Evolutionary conservation across 345 rosid species (phyloP), one percentile per base, ranked within the genome.

Genomic region (Physaria fendleri): DNA sequence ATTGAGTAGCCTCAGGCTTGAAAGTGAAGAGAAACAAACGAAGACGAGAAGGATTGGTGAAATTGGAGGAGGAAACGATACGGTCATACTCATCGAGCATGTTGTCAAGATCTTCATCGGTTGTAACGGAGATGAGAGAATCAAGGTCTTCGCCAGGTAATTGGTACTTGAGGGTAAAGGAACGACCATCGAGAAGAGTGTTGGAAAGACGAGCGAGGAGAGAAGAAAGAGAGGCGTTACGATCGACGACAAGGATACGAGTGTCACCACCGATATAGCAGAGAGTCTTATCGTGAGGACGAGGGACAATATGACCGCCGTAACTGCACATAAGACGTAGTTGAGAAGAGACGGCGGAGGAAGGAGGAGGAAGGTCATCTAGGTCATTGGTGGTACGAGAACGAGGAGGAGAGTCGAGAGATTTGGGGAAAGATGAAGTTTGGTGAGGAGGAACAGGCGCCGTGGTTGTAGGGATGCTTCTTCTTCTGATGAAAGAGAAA

Each of bases 51-150:
- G 87, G 78, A 42, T 81, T 87, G 4, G 63, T 13, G 12, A 76
- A 42, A 28, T 65, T 45, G 34, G 79, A 69, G 59, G 62, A 62
- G 49, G 80, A 47, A 37, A 71, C 55, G 6, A 82, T 74, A 2
- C 98, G 93, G 65, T 92, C 96, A 39, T 92, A 89, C 76, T 92
- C 98, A 12, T 92, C 98, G 76, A 92, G 78, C 96, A 92, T 88
- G 74, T 88, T 92, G 18, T 88, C 96, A 39, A 92, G 80, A 80
- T 92, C 98, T 47, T 92, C 98, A 35, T 92, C 97, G 23, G 97
- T 84, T 3, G 95, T 81, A 43, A 92, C 85, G 18, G 98, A 84
- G 76, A 92, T 86, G 21, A 92, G 84, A 6, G 97, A 92, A 52
- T 92, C 98, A 15, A 92, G 80, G 69, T 92, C 98, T 62, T 92